These are phyloP conservation scores for Cladophialophora chaetospira DNA, from an alignment of 2,329 filamentous ascomycete species.

Conservation along the genomic window DNA sequence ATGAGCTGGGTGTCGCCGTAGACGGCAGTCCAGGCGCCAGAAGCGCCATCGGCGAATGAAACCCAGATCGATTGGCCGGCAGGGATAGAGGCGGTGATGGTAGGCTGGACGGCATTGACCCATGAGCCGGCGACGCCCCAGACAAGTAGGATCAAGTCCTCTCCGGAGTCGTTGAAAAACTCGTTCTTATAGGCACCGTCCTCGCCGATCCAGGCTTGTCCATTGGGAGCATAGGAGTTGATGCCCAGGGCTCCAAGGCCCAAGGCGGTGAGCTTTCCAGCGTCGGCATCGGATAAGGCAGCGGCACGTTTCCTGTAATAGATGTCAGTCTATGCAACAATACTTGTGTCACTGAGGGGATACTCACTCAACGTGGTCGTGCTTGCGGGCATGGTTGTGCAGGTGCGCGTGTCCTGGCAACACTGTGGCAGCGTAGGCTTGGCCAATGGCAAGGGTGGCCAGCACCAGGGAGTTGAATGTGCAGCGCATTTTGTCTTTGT, in stretches of 20 bases:
- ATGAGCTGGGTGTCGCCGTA: conserved; percentile 29
- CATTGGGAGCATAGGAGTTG: conserved; percentile 26
- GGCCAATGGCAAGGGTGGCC: conserved; percentile 32
- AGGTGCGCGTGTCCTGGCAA: conserved; percentile 17
- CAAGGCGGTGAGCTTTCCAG: conserved; percentile 22
- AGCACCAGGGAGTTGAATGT: conserved; percentile 33
- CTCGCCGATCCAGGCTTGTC: conserved; percentile 27
- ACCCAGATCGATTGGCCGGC: conserved; percentile 21
- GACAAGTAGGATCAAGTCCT: conserved; percentile 32
- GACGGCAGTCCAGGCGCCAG: conserved; percentile 31
- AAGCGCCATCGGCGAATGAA: conserved; percentile 30
- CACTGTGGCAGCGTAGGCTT: conserved; percentile 30
- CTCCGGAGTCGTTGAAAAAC: conserved; percentile 30
- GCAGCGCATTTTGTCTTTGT: conserved; percentile 30
- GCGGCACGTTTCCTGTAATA: conserved; percentile 28
- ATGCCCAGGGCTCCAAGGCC: conserved; percentile 26
- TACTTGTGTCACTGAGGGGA: conserved; percentile 2
- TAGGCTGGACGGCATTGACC: conserved; percentile 32
- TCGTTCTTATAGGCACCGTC: conserved; percentile 31
- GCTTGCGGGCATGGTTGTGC: conserved; percentile 27
- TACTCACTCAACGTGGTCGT: conserved; percentile 26
- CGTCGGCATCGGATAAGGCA: conserved; percentile 23
- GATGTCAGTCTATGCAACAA: conserved; percentile 16
- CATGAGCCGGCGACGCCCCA: conserved; percentile 33
- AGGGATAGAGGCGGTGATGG: conserved; percentile 31